Percentiles rank a stretch among this genome's conserved stretches.
phyloP scores from a whole-genome alignment of 306 rosid species.

The Crotalaria pallida region DNA sequence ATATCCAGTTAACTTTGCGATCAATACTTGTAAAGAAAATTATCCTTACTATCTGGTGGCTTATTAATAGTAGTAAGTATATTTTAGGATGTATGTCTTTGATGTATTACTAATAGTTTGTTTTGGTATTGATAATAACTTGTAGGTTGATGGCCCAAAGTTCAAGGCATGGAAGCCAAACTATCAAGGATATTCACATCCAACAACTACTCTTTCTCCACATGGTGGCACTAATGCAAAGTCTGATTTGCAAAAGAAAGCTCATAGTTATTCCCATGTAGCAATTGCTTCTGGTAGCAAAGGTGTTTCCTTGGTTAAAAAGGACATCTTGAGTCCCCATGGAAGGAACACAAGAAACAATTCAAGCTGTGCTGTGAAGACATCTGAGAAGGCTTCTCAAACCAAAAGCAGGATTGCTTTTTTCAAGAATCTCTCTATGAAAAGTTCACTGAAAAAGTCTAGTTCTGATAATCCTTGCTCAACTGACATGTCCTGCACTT shows the following conservation, averaged over 20 bases:
- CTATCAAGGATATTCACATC: conserved; percentile 13
- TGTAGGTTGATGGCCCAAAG: conserved; percentile 25
- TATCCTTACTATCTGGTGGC: not conserved
- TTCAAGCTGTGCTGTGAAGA: conserved; percentile 22
- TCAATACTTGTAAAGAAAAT: not conserved
- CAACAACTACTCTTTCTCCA: not conserved
- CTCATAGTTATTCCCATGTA: conserved; percentile 1
- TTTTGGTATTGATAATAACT: not conserved
- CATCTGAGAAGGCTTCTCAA: conserved; percentile 30
- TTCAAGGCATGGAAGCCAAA: conserved; percentile 24
- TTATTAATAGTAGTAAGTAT: not conserved
- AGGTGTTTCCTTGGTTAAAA: conserved; percentile 18
- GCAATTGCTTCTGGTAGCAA: conserved; percentile 14
- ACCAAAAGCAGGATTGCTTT: conserved; percentile 34
- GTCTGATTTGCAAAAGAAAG: conserved; percentile 10
- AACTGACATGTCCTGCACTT: not conserved
- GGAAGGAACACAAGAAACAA: conserved; percentile 16
- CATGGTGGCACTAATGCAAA: conserved; percentile 10
- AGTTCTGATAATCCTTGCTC: conserved; percentile 4
- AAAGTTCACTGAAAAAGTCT: conserved; percentile 17
- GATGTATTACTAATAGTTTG: not conserved
- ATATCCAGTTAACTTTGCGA: conserved; percentile 26
- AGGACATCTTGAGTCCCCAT: conserved; percentile 23
- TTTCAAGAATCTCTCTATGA: conserved; percentile 29
- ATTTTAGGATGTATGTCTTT: too few species aligned